Percentiles rank a stretch among this genome's conserved stretches.
Conservation (phyloP, 768 basidiomycete genomes). For the Trametes cinnabarina region DNA sequence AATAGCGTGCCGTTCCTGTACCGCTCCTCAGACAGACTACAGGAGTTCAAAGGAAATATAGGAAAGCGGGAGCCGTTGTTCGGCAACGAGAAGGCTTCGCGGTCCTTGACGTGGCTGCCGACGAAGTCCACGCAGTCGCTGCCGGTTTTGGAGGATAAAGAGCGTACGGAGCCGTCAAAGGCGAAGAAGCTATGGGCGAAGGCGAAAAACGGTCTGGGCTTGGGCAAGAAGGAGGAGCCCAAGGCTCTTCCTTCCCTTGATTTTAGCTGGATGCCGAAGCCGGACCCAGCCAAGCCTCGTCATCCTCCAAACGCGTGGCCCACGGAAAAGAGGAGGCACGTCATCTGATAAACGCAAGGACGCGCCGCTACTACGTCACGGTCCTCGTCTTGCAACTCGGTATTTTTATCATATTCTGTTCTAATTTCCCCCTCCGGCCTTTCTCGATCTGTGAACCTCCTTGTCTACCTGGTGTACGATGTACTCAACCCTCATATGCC, state of each 20-base stretch:
- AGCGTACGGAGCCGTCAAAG: neutral
- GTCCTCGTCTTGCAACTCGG: too few relatives aligned
- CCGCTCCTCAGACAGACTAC: neutral
- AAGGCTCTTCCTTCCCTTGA: neutral
- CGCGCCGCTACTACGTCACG: too few relatives aligned
- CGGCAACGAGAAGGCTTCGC: neutral
- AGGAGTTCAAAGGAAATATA: neutral
- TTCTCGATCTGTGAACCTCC: too few relatives aligned
- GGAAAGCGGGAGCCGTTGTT: neutral
- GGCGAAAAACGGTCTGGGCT: neutral
- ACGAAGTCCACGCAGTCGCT: neutral
- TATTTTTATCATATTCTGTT: too few relatives aligned
- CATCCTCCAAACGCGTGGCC: neutral
- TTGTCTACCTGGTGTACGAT: neutral
- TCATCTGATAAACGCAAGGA: neutral
- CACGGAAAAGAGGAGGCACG: neutral
- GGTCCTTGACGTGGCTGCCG: neutral
- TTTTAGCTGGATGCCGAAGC: neutral
- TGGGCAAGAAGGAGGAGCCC: slow-evolving; percentile 1
- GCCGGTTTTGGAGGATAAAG: neutral
- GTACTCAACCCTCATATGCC: neutral
- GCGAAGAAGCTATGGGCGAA: neutral
- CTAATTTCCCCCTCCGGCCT: too few relatives aligned
- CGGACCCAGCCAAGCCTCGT: neutral
- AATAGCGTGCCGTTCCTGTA: slow-evolving; percentile 1